phyloP scores from a whole-genome alignment of 495 filamentous ascomycete genomes.

The Penicillium waksmanii region DNA sequence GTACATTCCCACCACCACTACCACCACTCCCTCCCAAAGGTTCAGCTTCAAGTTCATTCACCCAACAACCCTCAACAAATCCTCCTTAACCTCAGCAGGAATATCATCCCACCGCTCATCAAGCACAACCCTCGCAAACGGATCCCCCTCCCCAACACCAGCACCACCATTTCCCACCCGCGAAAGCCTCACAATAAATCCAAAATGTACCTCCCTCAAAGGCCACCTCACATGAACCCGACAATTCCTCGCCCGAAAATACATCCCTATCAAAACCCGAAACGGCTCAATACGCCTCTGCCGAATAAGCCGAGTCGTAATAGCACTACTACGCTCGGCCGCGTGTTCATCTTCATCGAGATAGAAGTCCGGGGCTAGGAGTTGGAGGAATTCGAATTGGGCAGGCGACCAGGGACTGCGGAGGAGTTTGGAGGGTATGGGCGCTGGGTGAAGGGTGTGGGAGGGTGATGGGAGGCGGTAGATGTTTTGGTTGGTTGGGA shows the following conservation, averaged over 20 bases:
- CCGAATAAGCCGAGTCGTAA: constrained; percentile 36
- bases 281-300: constrained; percentile 39
- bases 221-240: constrained; percentile 40
- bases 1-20: background rate
- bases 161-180: constrained; percentile 20
- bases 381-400: constrained; percentile 46
- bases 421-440: constrained; percentile 49
- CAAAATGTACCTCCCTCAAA: constrained; percentile 30
- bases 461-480: constrained; percentile 38
- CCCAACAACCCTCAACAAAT: constrained; percentile 22
- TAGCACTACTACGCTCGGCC: constrained; percentile 15
- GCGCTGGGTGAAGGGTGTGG: constrained; percentile 17
- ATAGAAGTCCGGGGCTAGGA: constrained; percentile 39
- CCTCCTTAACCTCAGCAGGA: constrained; percentile 15
- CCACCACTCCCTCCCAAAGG: background rate
- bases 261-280: constrained; percentile 31
- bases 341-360: constrained; percentile 37
- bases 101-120: constrained; percentile 40
- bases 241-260: constrained; percentile 35
- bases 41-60: no score
- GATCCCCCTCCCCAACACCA: constrained; percentile 20
- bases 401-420: constrained; percentile 45
- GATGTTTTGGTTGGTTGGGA: constrained; percentile 27
- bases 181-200: constrained; percentile 30
- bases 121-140: constrained; percentile 38